These are phyloP conservation scores for Pleodorina starrii DNA, from an alignment of 139 green algal species.

Conservation along the genomic window DNA sequence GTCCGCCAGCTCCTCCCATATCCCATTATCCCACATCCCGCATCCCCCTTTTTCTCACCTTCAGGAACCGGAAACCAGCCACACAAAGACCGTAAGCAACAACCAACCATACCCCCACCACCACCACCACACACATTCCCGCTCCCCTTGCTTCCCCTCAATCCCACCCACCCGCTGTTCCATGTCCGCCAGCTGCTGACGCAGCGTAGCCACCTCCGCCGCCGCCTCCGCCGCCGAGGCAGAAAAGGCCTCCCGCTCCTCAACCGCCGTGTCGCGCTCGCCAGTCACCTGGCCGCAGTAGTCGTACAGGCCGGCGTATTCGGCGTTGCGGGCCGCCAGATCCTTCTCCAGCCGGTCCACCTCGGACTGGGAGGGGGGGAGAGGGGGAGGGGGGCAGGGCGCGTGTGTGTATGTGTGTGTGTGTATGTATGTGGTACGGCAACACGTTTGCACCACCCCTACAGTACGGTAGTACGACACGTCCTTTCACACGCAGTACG, in stretches of 20 bases:
- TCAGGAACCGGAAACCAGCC: too few species aligned
- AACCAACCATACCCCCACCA: too few species aligned
- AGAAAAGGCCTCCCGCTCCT: background rate
- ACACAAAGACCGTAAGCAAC: too few species aligned
- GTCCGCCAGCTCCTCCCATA: too few species aligned
- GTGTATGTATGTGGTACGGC: background rate
- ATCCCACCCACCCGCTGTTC: constrained; percentile 16
- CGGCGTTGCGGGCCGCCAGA: background rate
- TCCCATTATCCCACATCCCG: too few species aligned
- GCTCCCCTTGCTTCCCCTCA: too few species aligned
- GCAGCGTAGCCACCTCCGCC: constrained; percentile 1
- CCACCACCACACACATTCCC: too few species aligned
- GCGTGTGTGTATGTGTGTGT: background rate
- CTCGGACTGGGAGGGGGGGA: background rate
- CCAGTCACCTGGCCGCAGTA: constrained; percentile 19
- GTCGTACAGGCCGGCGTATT: constrained; percentile 42
- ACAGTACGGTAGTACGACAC: background rate
- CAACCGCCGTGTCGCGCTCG: background rate
- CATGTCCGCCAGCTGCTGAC: constrained; percentile 10
- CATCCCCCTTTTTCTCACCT: too few species aligned
- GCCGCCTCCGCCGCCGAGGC: background rate
- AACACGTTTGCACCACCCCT: background rate
- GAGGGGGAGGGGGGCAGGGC: background rate
- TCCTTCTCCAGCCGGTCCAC: background rate
- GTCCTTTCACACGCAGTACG: background rate